These are phyloP conservation scores for Aspergillus wentii DNA, from an alignment of 495 filamentous ascomycete species.

Conservation along the genomic window DNA sequence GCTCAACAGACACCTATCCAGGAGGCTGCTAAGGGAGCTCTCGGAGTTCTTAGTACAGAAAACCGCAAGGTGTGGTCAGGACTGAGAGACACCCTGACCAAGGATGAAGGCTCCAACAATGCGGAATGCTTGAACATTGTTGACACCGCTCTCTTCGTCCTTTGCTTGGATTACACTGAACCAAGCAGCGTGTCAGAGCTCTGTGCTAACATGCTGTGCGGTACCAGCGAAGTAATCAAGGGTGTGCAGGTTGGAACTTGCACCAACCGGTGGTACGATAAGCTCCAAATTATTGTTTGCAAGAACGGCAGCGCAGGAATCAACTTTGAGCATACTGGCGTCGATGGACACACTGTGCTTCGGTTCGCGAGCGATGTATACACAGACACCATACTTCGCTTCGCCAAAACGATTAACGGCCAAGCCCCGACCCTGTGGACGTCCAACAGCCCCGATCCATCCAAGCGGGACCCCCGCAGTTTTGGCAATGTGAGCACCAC, in stretches of 20 bases:
- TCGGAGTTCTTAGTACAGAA: conserved; percentile 93
- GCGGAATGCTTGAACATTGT: conserved; percentile 91
- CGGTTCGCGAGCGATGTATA: conserved; percentile 95
- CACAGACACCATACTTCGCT: conserved; percentile 96
- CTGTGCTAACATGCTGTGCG: conserved; percentile 97
- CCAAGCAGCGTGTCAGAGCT: conserved; percentile 73
- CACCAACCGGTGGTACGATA: conserved; percentile 98
- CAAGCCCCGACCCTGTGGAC: conserved; percentile 90
- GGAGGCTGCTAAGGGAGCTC: conserved; percentile 86
- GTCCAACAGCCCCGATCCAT: conserved; percentile 83
- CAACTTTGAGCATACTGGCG: conserved; percentile 98
- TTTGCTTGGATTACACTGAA: conserved; percentile 90
- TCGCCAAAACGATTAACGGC: conserved; percentile 93
- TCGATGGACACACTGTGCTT: conserved; percentile 95
- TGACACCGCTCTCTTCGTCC: conserved; percentile 86
- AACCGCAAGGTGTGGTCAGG: conserved; percentile 96
- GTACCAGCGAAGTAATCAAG: conserved; percentile 83
- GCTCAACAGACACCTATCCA: conserved; percentile 84
- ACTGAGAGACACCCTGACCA: conserved; percentile 80
- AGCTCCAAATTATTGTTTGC: conserved; percentile 98
- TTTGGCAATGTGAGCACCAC: conserved; percentile 95
- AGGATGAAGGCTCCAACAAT: conserved; percentile 86
- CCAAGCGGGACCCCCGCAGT: conserved; percentile 86
- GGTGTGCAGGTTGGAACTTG: conserved; percentile 96
- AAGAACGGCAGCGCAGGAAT: conserved; percentile 97